A percentile compares a stretch with the other conserved stretches of the same genome.
These are phyloP conservation scores for Penicillium sp. DNA, from an alignment of 2,329 filamentous ascomycete species.

Conservation along the genomic window DNA sequence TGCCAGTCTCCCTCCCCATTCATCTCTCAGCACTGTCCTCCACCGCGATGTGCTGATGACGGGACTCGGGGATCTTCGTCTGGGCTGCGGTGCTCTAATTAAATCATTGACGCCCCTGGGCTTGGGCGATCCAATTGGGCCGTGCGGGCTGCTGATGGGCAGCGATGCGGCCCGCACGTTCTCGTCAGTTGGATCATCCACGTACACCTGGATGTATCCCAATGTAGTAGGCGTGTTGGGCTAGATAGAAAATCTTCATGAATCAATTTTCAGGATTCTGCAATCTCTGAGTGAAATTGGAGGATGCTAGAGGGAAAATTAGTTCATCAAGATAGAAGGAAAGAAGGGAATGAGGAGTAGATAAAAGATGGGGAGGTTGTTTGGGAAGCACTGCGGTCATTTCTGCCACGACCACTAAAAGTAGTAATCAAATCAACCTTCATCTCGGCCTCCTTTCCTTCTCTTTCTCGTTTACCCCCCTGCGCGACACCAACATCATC, in stretches of 20 bases:
- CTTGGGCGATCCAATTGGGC: constrained; percentile 12
- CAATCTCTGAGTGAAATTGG: not conserved
- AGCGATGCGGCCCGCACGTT: constrained; percentile 20
- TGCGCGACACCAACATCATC: not conserved
- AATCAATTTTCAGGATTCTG: not conserved
- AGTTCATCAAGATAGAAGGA: not conserved
- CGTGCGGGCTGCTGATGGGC: constrained; percentile 10
- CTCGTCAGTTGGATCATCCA: constrained; percentile 9
- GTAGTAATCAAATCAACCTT: not conserved
- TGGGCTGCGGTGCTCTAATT: not conserved
- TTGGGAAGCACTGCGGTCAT: not conserved
- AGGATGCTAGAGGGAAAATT: not conserved
- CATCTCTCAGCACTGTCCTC: too few species aligned
- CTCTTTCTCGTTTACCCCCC: constrained; percentile 5
- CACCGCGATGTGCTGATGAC: not conserved
- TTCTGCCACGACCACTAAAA: constrained; percentile 7
- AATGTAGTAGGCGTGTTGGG: not conserved
- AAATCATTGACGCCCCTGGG: constrained; percentile 1
- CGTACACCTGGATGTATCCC: not conserved
- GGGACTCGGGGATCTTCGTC: not conserved
- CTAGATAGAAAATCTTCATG: not conserved
- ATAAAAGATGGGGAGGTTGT: not conserved
- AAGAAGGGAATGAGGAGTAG: not conserved
- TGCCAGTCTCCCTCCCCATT: too few species aligned
- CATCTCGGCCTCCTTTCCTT: constrained; percentile 15